Base-by-base conservation (phyloP, 768 basidiomycete genomes). In the Leccinum uliginosum region DNA sequence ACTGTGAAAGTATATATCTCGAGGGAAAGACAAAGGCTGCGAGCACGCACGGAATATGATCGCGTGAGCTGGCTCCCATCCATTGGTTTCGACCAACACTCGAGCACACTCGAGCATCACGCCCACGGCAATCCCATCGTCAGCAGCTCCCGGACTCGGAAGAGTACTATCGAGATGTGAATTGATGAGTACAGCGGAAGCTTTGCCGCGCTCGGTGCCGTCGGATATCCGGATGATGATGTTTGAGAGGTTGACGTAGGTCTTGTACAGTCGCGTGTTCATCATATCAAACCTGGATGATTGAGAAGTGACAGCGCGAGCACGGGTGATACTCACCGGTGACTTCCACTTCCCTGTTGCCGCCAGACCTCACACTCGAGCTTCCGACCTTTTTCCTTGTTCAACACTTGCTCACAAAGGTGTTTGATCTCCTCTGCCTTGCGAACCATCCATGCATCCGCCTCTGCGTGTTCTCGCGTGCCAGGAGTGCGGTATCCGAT, bases 401-500 rank as follows among this genome's bases (percentile, higher is more conserved):
- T 67, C 7, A 80, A 78, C 27, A 83, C 71, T 49, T 72, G 71
- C 46, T 87, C 83, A 67, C 93, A 95, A 51, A 84, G 71, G 30
- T 71, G 70, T 64, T 84, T 44, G 23, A 45, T 24, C 12, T 47
- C 46, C 24, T 47, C 23, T 17, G 46, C 46, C 64, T 87, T 82
- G 47, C 81, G 73, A 21, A 86, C 66, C 80, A 95, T 85, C 85
- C 93, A 98, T 24, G 78, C 74, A 63, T 97, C 94, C 4, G 89
- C 93, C 26, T 83, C 69, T 0, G 90, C 88, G 73, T 96, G 93
- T 69, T 98, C 93, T 30, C 79, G 78, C 0, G 94, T 93, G 1
- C 96, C 96, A 10, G 96, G 91, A 0, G 91, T 97, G 49, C 96
- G 80, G 73, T 85, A 98, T 2, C 94, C 95, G 47, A 94, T 92